Evolutionary conservation across 805 yeast species (phyloP), one percentile per base, ranked within the genome.

Genomic region (Naumovozyma castellii): DNA sequence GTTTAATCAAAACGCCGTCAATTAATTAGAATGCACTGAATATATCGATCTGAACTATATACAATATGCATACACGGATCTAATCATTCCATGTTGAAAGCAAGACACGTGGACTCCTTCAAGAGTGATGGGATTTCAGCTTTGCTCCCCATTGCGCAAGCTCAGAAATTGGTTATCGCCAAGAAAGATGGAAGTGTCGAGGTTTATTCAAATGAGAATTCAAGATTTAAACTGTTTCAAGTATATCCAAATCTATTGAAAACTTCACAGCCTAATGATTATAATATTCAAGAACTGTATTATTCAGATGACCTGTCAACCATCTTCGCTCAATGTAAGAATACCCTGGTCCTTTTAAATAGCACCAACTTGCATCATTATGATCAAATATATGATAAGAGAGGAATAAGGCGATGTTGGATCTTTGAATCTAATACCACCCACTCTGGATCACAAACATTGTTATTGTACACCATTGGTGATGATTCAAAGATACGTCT

Each of bases 361-460:
- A 49, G 59, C 37, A 45, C 56, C 2, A 60, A 59, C 37, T 42
- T 60, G 40, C 56, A 51, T 25, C 47, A 51, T n/a, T 60, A 53
- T 43, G 65, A 60, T 39, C 46, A 49, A 40, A 50, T 60, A 8
- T 45, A 51, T 13, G 65, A 60, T 40, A 54, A 51, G 29, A 45
- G 62, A 29, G 61, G 62, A 3, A 53, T 57, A 10, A 42, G 41
- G 3, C 34, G 48, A 34, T 47, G 51, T 14, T 59, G 63, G 62
- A 30, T 50, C 16, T 38, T 49, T 33, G 53, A 50, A 34, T 20
- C 44, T 3, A 12, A 3, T 17, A 34, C 32, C 3, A n/a, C 35
- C 13, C 27, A 32, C 5, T 44, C 45, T 3, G 46, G 40, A 9
- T 40, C 36, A 15, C 40, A 22, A 10, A 53, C 57, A 2, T 45